A percentile compares a stretch with the other conserved stretches of the same genome.
phyloP scores from a whole-genome alignment of 176 grass and related monocot genomes.

The Rhipidocladum racemiflorum region DNA sequence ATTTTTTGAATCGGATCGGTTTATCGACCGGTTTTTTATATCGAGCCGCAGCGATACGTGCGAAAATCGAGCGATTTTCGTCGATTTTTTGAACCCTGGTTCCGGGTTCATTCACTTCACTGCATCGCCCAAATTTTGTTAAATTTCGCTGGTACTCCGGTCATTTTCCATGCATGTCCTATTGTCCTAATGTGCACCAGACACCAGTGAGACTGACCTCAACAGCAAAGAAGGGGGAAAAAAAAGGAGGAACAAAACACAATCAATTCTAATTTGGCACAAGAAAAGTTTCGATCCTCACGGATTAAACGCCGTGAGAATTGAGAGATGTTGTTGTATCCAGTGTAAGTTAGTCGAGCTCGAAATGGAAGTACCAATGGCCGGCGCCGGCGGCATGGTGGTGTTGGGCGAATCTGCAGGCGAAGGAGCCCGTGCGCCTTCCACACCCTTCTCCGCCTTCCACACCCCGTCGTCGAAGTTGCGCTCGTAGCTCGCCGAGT shows the following conservation, averaged over 20 bases:
- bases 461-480: constrained; percentile 65
- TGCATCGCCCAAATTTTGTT: neutral
- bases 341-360: neutral
- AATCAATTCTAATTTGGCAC: neutral
- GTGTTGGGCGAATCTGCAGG: neutral
- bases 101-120: neutral
- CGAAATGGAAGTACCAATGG: neutral
- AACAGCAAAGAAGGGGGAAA: neutral
- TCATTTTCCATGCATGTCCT: neutral
- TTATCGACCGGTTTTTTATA: too few species aligned
- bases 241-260: neutral
- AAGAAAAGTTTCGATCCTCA: neutral
- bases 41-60: too few species aligned
- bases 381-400: neutral
- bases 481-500: constrained; percentile 48
- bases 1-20: too few species aligned
- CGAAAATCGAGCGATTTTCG: too few species aligned
- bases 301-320: neutral
- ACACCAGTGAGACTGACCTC: neutral
- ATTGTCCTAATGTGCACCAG: neutral
- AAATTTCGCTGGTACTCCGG: neutral
- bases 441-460: constrained; percentile 55
- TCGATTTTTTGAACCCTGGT: too few species aligned
- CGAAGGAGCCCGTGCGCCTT: constrained; percentile 19
- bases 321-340: neutral